Evolutionary conservation across 2,329 filamentous ascomycete species (phyloP), one percentile per base, ranked within the genome.

Genomic region (Orbilia ellipsospora): DNA sequence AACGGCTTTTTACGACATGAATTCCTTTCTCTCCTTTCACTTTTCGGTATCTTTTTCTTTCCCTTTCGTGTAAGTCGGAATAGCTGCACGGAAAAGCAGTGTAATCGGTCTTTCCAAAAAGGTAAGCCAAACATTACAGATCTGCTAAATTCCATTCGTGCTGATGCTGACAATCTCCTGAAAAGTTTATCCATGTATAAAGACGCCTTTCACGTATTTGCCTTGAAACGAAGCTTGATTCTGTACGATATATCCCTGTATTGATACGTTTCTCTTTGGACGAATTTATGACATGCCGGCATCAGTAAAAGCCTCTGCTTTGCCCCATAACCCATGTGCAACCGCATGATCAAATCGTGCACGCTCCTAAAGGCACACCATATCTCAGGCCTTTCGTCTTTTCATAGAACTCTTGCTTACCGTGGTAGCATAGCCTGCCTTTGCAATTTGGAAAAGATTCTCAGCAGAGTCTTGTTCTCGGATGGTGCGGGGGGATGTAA

Each of bases 221-320:
- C 36, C n/a, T 23, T 45, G 55, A 59, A 12, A 45, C 28, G 12
- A 26, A n/a, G 12, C 16, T 26, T 16, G 18, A n/a, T 20, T 26
- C 12, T 13, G 40, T 26, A 45, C 36, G 23, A 26, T 36, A 59
- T 59, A 59, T 59, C 55, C 16, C 13, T 59, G 55, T 59, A 26
- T 26, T 45, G 16, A 40, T 45, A 42, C 10, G 55, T 26, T 28
- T 57, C 54, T 44, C 31, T 57, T 59, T 8, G 54, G 28, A 36
- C 51, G 44, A 48, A n/a, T 15, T 48, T 48, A 18, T 48, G 44
- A 48, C 16, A 15, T n/a, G 16, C 44, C 13, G 10, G 13, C 31
- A 36, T 36, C 31, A 36, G 4, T 23, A 23, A 23, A 23, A 23
- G 23, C 23, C 10, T 36, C 31, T 10, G 8, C 31, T 7, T 36